Evolutionary conservation across 2,329 filamentous ascomycete genomes (phyloP), one percentile per base, ranked within the genome.

Genomic region (Monilinia fructigena): DNA sequence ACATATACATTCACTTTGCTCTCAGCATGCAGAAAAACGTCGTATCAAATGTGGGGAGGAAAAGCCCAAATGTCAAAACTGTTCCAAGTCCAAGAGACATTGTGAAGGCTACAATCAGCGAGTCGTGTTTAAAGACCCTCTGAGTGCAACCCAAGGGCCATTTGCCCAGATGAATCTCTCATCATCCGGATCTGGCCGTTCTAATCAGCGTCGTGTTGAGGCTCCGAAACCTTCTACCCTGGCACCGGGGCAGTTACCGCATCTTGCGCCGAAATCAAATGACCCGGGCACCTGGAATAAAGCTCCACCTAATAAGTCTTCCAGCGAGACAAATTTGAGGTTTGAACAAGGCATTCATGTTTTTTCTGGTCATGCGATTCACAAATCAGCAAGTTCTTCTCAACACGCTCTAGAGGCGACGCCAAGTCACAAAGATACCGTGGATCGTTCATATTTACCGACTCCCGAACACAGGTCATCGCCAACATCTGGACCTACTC

Each of bases 41-140:
- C 90, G 95, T 69, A 98, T 99, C 79, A 99, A 98, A 79, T 99
- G 95, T 78, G 95, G 95, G 69, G 95, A 98, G 77, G 91, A 92
- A 74, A 86, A 89, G 60, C 92, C 92, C 35, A 89, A 65, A 38
- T 95, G 92, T 78, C 87, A 84, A 74, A 96, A 96, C 75, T 96
- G 92, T 79, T 87, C 90, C 79, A 95, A 94, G 75, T 94, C 91
- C 23, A 94, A 93, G 78, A 85, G 92, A 18, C 82, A 87, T 71
- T 96, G 92, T 76, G 91, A 95, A 77, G 92, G 92, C 63, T 95
- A 95, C 77, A 92, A 87, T 72, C 89, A 92, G 76, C 86, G 89
- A 56, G 87, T 95, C 64, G 82, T 92, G 67, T 95, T 94, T 82
- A 94, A 92, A 76, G 85, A 91, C 61, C 88, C 88, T 6, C 79